phyloP scores from a whole-genome alignment of 225 moss, liverwort and hornwort genomes.

The Takakia lepidozioides region DNA sequence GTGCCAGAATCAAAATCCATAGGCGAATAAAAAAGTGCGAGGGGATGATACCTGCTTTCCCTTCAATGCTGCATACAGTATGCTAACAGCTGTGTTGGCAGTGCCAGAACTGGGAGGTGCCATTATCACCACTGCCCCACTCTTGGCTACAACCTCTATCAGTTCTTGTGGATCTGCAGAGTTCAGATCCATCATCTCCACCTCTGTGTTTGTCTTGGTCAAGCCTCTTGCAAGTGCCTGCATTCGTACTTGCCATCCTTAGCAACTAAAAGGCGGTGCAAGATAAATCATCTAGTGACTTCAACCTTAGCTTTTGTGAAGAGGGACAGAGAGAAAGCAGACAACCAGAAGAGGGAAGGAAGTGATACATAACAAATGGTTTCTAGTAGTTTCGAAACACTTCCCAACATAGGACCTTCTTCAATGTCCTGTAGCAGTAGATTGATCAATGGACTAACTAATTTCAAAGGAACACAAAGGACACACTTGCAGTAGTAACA shows the following conservation, averaged over 20 bases:
- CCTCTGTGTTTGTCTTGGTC: conserved; percentile 86
- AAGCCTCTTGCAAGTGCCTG: conserved; percentile 87
- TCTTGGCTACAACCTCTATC: conserved; percentile 69
- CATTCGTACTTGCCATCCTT: background rate
- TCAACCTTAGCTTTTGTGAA: too few species aligned
- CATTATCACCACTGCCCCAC: conserved; percentile 77
- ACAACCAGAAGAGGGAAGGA: too few species aligned
- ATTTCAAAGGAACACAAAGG: too few species aligned
- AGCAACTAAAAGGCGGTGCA: background rate
- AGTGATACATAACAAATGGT: too few species aligned
- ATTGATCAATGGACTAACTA: too few species aligned
- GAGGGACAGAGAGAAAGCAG: too few species aligned
- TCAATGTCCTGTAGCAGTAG: too few species aligned
- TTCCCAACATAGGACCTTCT: too few species aligned
- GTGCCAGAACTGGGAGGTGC: conserved; percentile 75
- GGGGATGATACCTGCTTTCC: conserved; percentile 45
- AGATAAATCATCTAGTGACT: too few species aligned
- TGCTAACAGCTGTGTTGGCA: conserved; percentile 52
- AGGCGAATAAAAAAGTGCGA: background rate
- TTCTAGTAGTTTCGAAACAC: too few species aligned
- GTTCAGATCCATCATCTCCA: conserved; percentile 92
- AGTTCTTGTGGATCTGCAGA: conserved; percentile 66
- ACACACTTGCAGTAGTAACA: too few species aligned
- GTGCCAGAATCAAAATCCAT: too few species aligned
- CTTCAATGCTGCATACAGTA: conserved; percentile 62